phyloP scores from a whole-genome alignment of 768 basidiomycete species.

The Paxillus involutus region DNA sequence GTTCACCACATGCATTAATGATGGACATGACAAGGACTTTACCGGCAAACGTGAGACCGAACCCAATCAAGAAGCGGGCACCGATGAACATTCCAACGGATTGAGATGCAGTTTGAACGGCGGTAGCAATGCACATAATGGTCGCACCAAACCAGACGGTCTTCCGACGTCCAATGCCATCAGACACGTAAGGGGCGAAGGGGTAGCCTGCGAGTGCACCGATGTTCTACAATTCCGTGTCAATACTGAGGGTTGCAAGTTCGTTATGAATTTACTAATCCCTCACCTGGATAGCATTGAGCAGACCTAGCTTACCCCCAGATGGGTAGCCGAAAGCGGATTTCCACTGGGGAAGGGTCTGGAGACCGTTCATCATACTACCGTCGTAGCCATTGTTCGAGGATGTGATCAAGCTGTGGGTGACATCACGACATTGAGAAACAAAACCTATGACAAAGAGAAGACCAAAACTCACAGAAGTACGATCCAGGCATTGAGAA shows the following conservation, averaged over 20 bases:
- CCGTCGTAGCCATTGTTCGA: conserved; percentile 78
- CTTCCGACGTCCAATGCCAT: conserved; percentile 65
- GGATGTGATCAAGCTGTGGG: conserved; percentile 64
- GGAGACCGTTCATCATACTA: conserved; percentile 80
- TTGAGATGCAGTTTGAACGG: conserved; percentile 68
- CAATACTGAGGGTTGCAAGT: not conserved
- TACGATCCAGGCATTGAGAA: conserved; percentile 68
- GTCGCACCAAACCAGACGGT: conserved; percentile 66
- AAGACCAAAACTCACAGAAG: conserved; percentile 46
- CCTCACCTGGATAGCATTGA: conserved; percentile 72
- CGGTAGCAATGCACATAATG: conserved; percentile 71
- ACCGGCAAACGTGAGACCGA: conserved; percentile 73
- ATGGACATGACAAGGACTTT: conserved; percentile 14
- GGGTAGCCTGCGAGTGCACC: conserved; percentile 68
- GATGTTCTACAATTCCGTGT: conserved; percentile 50
- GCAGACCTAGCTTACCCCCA: conserved; percentile 60
- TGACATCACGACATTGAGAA: not conserved
- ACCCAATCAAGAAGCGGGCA: conserved; percentile 76
- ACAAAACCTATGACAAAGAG: not conserved
- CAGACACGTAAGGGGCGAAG: conserved; percentile 69
- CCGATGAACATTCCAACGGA: conserved; percentile 80
- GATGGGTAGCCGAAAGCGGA: conserved; percentile 58
- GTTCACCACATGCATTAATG: not conserved
- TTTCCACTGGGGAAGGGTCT: conserved; percentile 67
- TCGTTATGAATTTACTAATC: not conserved